phyloP scores from a whole-genome alignment of 768 basidiomycete species.

The Hydnomerulius pinastri region DNA sequence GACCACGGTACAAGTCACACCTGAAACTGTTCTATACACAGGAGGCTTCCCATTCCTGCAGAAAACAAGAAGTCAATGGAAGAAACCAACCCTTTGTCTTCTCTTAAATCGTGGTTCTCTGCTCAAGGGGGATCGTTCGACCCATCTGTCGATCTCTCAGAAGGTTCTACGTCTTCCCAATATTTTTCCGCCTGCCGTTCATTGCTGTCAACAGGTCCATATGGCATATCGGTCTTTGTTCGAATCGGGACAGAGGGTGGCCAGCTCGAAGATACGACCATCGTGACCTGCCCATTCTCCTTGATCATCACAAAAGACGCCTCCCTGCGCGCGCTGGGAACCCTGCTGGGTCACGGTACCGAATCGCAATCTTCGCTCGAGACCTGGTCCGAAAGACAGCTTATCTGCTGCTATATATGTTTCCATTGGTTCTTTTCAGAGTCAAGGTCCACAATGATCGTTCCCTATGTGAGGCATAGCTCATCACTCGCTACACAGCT shows the following conservation, averaged over 20 bases:
- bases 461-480: not conserved
- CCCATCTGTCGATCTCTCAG: constrained; percentile 40
- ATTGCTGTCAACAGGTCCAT: constrained; percentile 32
- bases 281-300: constrained; percentile 69
- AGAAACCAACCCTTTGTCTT: constrained; percentile 1
- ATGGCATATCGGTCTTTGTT: constrained; percentile 56
- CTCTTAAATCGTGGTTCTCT: constrained; percentile 54
- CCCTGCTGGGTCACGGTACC: constrained; percentile 34
- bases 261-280: constrained; percentile 52
- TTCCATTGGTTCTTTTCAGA: constrained; percentile 58
- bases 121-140: constrained; percentile 54
- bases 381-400: constrained; percentile 64
- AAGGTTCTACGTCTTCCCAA: constrained; percentile 41
- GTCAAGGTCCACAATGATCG: constrained; percentile 32
- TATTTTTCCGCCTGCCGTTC: constrained; percentile 3
- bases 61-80: constrained; percentile 1
- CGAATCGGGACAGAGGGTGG: too few relatives aligned
- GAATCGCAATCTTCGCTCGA: constrained; percentile 22
- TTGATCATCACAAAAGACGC: constrained; percentile 61
- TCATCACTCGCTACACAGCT: constrained; percentile 13
- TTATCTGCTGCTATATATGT: constrained; percentile 65
- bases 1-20: too few relatives aligned
- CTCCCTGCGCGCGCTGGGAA: constrained; percentile 45
- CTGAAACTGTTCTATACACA: not conserved
- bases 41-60: not conserved